Evolutionary conservation across 306 rosid genomes (phyloP), one percentile per base, ranked within the genome.

Genomic region (Ormosia emarginata): DNA sequence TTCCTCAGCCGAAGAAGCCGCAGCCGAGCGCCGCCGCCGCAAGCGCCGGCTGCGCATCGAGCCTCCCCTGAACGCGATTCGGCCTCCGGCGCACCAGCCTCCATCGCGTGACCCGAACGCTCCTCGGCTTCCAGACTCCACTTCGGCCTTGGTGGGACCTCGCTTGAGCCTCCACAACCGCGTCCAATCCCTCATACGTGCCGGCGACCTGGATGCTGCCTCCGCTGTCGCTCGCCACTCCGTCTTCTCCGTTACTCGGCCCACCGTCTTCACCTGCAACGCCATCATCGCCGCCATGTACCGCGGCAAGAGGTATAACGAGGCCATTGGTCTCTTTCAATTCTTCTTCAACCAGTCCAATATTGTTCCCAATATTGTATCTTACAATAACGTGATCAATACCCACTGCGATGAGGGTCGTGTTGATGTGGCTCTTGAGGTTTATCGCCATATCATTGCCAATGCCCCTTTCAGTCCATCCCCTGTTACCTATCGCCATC

Each of bases 261-360:
- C 98, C n/a, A 95, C 98, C 7, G 98, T 95, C 8, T 93, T 91
- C 88, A 95, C 98, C n/a, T 95, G 99, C 85, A 95, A 95, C 43
- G 99, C 99, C 79, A 88, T 95, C 52, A 86, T 95, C 8, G 99
- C 97, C 3, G 94, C 97, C 79, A 95, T 95, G 98, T 95, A 91
- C 79, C 94, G 98, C 7, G 90, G 87, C 3, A 87, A 87, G 89
- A 87, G 98, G 88, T 93, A 91, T 67, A 69, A 43, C 6, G 98
- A 93, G 46, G 97, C 97, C 43, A 80, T 89, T 67, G 94, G 92
- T 6, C 92, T 95, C 29, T 93, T 93, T 71, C 93, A 93, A 11
- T 95, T 91, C 81, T 95, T 95, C 86, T 95, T 91, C 88, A 86
- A 83, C 29, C 99, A 92, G 67, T 90, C 88, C 0, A 93, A 93